Evolutionary conservation across 768 basidiomycete species (phyloP), one percentile per base, ranked within the genome.

Genomic region (Filobasidium wieringae): DNA sequence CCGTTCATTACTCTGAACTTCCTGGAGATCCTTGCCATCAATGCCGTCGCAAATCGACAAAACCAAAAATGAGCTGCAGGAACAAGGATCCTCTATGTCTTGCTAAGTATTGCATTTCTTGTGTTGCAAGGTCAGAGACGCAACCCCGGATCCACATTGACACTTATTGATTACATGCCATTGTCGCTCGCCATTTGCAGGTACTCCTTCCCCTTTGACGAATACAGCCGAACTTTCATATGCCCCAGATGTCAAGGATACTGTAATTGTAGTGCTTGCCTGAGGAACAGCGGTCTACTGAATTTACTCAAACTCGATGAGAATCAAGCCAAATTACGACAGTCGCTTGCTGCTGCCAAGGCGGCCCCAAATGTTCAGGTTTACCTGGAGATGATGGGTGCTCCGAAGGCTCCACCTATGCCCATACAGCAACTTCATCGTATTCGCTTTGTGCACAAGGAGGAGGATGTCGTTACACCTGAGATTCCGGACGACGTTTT

Each of bases 21-120:
- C 64, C 64, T 22, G 68, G 66, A n/a, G 60, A 62, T 26, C 14
- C 68, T 12, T 72, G 71, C 51, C 71, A 72, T 59, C 71, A 73
- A 32, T 73, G 71, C 54, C 51, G 65, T 4, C 50, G 68, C 12
- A 60, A 59, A 30, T 66, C 63, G 17, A 64, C 65, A 7, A 66
- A 68, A 45, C 62, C 56, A 0, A 69, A 68, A 61, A 73, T 73
- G 71, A 57, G 58, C 36, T 73, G 71, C 55, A 30, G 65, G 29
- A 70, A 70, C 43, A 58, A 65, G 26, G 53, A 67, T 45, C 65
- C 64, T 9, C 19, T 51, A 7, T 73, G 71, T 55, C 41, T 49
- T 37, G 58, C 64, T 2, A 43, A 49, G 1, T 71, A 67, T 56
- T 73, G 71, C 57, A 60, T 64, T 36, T 59, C 65, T 14, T 73